Percentiles rank a stretch among this genome's conserved stretches.
Conservation (phyloP, 1,284 basidiomycete species). For the Mycosarcoma maydis region DNA sequence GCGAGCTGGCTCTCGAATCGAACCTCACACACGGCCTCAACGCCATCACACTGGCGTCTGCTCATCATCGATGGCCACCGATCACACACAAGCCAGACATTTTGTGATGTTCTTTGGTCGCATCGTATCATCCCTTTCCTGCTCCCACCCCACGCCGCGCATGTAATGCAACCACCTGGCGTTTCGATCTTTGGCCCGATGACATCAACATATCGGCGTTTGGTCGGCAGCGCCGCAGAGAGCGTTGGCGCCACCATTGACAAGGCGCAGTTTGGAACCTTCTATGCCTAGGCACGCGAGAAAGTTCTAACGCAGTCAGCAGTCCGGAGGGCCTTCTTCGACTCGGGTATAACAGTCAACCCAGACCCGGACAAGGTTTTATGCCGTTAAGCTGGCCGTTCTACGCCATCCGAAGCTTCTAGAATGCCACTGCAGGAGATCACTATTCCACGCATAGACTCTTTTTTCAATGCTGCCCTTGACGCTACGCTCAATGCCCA, state of each 20-base stretch:
- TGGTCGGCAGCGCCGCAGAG: no score
- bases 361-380: constrained; percentile 8
- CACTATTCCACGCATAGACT: no score
- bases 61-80: constrained; percentile 19
- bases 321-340: constrained; percentile 9
- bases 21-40: no score
- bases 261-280: constrained; percentile 6
- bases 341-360: constrained; percentile 1
- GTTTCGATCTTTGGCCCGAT: constrained; percentile 8
- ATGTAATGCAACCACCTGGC: constrained; percentile 16
- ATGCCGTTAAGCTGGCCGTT: neutral
- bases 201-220: no score
- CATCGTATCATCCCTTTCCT: constrained; percentile 4
- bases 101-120: constrained; percentile 1
- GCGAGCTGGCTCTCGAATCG: no score
- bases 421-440: neutral
- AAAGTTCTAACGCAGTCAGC: neutral
- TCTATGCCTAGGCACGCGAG: constrained; percentile 12
- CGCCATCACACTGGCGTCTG: no score
- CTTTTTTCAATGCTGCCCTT: no score
- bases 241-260: no score
- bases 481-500: no score
- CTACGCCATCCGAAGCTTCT: neutral
- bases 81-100: constrained; percentile 3
- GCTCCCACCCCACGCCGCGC: constrained; percentile 7